Evolutionary conservation across 768 basidiomycete species (phyloP).

Genomic region (Tylopilus sp.): DNA sequence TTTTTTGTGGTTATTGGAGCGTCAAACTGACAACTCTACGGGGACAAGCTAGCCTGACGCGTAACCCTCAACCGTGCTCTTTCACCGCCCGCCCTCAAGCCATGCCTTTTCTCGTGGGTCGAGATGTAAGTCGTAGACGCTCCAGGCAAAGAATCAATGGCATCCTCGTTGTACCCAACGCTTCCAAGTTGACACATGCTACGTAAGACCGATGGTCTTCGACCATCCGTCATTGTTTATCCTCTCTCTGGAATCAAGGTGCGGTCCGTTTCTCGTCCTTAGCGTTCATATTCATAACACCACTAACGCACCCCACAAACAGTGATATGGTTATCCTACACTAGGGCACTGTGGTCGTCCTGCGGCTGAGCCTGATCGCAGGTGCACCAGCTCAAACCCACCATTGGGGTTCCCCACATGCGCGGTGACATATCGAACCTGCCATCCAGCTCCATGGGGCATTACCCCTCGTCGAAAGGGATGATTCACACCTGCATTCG

Average conservation of each 20-base stretch:
- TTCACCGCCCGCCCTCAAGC: conserved; percentile 72
- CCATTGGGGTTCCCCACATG: conserved; percentile 32
- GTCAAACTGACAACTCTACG: not conserved
- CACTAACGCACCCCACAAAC: too few species aligned
- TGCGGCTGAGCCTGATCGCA: too few species aligned
- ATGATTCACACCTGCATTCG: too few species aligned
- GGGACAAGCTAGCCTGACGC: conserved; percentile 57
- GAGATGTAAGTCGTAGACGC: conserved; percentile 56
- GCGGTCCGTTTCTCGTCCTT: not conserved
- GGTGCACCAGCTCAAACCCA: conserved; percentile 28
- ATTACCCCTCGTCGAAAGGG: too few species aligned
- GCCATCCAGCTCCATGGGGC: too few species aligned
- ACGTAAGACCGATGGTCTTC: conserved; percentile 60
- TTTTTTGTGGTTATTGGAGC: not conserved
- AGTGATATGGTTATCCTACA: too few species aligned
- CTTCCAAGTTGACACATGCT: conserved; percentile 47
- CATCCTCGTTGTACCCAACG: conserved; percentile 50
- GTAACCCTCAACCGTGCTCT: conserved; percentile 61
- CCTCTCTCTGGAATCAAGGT: conserved; percentile 15
- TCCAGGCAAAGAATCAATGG: conserved; percentile 40
- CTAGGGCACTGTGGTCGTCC: conserved; percentile 29
- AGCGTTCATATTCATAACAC: too few species aligned
- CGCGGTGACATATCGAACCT: too few species aligned
- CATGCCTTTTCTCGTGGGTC: conserved; percentile 77
- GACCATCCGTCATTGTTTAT: conserved; percentile 51